Evolutionary conservation across 345 rosid species (phyloP), one percentile per base, ranked within the genome.

Genomic region (Citrus trifoliata): DNA sequence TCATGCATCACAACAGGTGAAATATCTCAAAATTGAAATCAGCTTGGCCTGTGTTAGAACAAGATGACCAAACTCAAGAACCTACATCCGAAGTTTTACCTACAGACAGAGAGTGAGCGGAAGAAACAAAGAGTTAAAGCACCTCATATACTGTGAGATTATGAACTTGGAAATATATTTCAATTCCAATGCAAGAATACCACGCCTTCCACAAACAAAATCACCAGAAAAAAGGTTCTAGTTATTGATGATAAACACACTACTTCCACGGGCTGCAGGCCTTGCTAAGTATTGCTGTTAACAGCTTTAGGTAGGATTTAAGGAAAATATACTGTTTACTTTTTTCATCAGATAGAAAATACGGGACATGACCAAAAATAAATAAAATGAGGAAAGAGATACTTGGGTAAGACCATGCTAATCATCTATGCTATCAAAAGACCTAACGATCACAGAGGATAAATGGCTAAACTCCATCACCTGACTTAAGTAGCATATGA

Each of bases 61-160:
- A 48, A 28, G 28, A 33, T 55, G 46, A 32, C 25, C 24, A 71
- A 30, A 71, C 24, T 35, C 5, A 32, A 16, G 32, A 64, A 18
- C 66, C n/a, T 9, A 3, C 33, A 95, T 74, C 99, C 99, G 68
- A 90, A 92, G 82, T 90, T 93, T 76, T 91, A 95, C 90, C 99
- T 94, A 59, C 48, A 79, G n/a, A 70, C 25, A 70, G 37, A 78
- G 37, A 28, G 28, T 27, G 33, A 59, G 46, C 64, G 58, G 60
- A 67, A 28, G 46, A 8, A 74, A 60, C 19, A 55, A 40, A 25
- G 35, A 40, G 73, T 35, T 6, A 8, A 21, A 53, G 22, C 58
- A 53, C 58, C 58, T 18, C 22, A 53, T 16, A 53, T 53, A 53
- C 22, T 1, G 7, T 53, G 58, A 53, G 58, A 53, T 53, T 53